Evolutionary conservation across 768 basidiomycete genomes (phyloP), one percentile per base, ranked within the genome.

Genomic region (Pleurotus djamor): DNA sequence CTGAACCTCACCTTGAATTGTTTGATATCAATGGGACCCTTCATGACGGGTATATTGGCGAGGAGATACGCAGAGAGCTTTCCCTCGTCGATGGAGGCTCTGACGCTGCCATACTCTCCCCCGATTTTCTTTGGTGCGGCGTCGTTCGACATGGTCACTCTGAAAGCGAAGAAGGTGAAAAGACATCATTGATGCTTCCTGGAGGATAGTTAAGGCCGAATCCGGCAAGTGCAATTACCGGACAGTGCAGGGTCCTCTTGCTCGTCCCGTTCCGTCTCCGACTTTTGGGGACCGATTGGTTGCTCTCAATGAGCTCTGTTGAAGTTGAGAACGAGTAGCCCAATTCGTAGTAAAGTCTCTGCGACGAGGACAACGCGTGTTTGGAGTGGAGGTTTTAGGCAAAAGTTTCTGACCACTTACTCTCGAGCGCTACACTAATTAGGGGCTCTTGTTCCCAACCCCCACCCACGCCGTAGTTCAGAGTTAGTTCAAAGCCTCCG

Each of bases 1-100:
- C 36, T 14, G 36, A 6, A 36, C 71, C 84, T 55, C 72, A 92
- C 92, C 75, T 92, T 92, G 81, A 98, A 98, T 73, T 98, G 96
- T 78, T 94, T 91, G 35, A 97, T 85, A 16, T 77, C 74, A 14
- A 96, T 83, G 0, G 93, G 91, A 1, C 83, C 72, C 50, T 74
- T 74, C 55, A 95, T 80, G 0, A 71, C 74, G 12, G 79, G 72
- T 6, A 89, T 84, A 65, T 83, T 73, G 56, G 74, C 68, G 55
- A 74, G 67, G 62, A 98, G 82, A 71, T 91, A 94, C 21, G 68
- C 67, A 63, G 89, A 88, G 57, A 95, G 79, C 57, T 74, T 82
- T 37, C 73, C 76, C 34, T 87, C 67, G 66, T 93, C 83, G 64
- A 95, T 87, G 51, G 70, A 77, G 8, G 92, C 87, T 48, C 92